Conservation (phyloP, 306 rosid species). For the Corylus americana region DNA sequence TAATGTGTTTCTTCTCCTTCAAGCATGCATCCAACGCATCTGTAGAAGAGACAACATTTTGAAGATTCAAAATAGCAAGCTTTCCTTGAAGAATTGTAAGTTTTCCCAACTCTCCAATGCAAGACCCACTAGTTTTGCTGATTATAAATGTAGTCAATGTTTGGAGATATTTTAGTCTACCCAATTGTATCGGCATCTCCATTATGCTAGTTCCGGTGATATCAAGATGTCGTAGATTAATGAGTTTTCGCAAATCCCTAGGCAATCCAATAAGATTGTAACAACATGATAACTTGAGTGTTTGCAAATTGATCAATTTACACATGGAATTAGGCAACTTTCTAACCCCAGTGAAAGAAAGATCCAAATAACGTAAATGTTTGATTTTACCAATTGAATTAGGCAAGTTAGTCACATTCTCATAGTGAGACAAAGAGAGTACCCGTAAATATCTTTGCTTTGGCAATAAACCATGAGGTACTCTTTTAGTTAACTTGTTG, state of each 20-base stretch:
- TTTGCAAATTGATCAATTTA: slow-evolving; percentile 35
- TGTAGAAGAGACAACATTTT: slow-evolving; percentile 2
- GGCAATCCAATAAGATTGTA: slow-evolving; percentile 7
- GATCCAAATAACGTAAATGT: slow-evolving; percentile 33
- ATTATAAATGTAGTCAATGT: slow-evolving; percentile 20
- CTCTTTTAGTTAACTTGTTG: not conserved
- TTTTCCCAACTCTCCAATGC: slow-evolving; percentile 14
- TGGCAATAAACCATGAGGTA: not conserved
- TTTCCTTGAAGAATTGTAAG: slow-evolving; percentile 13
- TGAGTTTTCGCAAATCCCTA: slow-evolving; percentile 12
- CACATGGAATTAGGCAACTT: slow-evolving; percentile 24
- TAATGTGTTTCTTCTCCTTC: not conserved
- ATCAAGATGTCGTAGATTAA: slow-evolving; percentile 33
- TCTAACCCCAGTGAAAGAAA: slow-evolving; percentile 9
- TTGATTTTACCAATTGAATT: slow-evolving; percentile 27
- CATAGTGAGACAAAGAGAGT: not conserved
- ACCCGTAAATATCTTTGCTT: slow-evolving; percentile 21
- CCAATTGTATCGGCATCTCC: slow-evolving; percentile 22
- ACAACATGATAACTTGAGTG: slow-evolving; percentile 29
- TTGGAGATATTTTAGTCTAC: slow-evolving; percentile 26
- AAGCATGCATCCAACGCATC: slow-evolving; percentile 15
- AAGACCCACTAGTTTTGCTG: not conserved
- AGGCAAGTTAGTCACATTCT: slow-evolving; percentile 7
- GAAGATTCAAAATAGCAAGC: slow-evolving; percentile 8
- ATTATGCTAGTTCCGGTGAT: not conserved